A percentile compares a stretch with the other conserved stretches of the same genome.
Conservation (phyloP, 208 protist genomes). For the Wallacemonas sp. region DNA sequence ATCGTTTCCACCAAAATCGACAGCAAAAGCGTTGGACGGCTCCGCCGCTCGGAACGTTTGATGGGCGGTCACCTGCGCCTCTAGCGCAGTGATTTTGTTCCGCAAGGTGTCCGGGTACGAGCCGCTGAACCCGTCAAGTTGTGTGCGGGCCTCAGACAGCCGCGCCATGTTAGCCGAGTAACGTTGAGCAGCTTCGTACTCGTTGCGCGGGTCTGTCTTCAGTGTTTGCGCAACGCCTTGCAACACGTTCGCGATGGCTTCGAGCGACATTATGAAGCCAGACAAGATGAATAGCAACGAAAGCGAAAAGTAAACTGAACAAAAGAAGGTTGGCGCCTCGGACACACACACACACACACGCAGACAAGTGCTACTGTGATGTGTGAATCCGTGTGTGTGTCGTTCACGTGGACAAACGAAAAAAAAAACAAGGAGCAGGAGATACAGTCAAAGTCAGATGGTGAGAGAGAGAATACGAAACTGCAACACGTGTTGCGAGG, state of each 20-base stretch:
- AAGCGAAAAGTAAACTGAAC: background rate
- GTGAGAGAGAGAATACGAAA: too few species aligned
- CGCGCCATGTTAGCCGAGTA: conserved; percentile 42
- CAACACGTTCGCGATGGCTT: conserved; percentile 38
- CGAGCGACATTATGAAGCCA: conserved; percentile 28
- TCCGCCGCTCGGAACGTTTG: conserved; percentile 3
- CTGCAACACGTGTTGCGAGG: too few species aligned
- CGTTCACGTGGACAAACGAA: background rate
- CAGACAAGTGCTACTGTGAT: background rate
- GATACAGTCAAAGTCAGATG: too few species aligned
- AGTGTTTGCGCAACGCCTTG: conserved; percentile 48
- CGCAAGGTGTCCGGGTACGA: conserved; percentile 50
- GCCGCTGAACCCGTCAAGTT: conserved; percentile 49
- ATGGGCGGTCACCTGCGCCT: conserved; percentile 19
- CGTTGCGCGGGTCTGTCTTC: conserved; percentile 45
- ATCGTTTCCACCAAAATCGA: conserved; percentile 51
- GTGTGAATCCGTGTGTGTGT: too few species aligned
- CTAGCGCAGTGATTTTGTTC: conserved; percentile 27
- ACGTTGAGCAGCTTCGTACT: conserved; percentile 62
- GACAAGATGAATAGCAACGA: background rate
- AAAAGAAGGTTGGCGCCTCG: too few species aligned
- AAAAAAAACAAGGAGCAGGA: background rate
- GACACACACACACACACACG: background rate
- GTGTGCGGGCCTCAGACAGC: conserved; percentile 27
- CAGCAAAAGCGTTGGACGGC: conserved; percentile 31